These are phyloP conservation scores for Cercophora sp. DNA, from an alignment of 495 filamentous ascomycete species.

Conservation along the genomic window DNA sequence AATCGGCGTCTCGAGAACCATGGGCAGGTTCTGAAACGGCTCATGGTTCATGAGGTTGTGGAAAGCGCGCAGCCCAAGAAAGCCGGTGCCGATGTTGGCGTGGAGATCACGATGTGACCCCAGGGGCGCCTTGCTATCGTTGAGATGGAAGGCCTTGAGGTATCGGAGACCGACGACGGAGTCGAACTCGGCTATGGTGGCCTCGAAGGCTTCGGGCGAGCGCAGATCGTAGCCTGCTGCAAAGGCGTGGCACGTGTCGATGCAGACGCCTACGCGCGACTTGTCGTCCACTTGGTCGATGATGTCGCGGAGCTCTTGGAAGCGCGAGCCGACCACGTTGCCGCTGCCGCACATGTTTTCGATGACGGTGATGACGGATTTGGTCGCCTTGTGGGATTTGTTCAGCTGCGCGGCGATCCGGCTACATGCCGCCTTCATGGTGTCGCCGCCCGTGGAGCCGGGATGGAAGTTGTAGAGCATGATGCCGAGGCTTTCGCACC, in stretches of 20 bases:
- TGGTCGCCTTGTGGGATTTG: slow-evolving; percentile 69
- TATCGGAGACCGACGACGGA: slow-evolving; percentile 72
- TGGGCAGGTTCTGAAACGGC: slow-evolving; percentile 72
- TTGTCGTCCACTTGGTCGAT: slow-evolving; percentile 77
- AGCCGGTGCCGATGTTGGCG: slow-evolving; percentile 91
- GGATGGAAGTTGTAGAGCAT: slow-evolving; percentile 96
- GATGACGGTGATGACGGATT: slow-evolving; percentile 71
- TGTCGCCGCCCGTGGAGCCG: slow-evolving; percentile 66
- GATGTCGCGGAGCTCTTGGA: slow-evolving; percentile 81
- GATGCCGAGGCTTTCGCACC: slow-evolving; percentile 87
- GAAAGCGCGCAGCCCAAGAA: slow-evolving; percentile 83
- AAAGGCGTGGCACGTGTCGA: slow-evolving; percentile 96
- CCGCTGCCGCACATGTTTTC: slow-evolving; percentile 94
- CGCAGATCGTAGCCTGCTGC: slow-evolving; percentile 89
- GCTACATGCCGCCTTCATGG: slow-evolving; percentile 63
- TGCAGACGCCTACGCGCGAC: slow-evolving; percentile 84
- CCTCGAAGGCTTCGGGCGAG: slow-evolving; percentile 64
- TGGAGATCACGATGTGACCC: slow-evolving; percentile 77
- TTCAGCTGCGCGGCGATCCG: slow-evolving; percentile 79
- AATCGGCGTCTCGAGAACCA: slow-evolving; percentile 94
- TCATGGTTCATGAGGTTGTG: slow-evolving; percentile 84
- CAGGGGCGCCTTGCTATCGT: slow-evolving; percentile 88
- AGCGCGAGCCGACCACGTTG: slow-evolving; percentile 79
- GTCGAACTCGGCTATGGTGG: slow-evolving; percentile 73
- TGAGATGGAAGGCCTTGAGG: slow-evolving; percentile 82